Base-by-base conservation (phyloP, 1,139 yeast species). In the Suhomyces wounanorum region DNA sequence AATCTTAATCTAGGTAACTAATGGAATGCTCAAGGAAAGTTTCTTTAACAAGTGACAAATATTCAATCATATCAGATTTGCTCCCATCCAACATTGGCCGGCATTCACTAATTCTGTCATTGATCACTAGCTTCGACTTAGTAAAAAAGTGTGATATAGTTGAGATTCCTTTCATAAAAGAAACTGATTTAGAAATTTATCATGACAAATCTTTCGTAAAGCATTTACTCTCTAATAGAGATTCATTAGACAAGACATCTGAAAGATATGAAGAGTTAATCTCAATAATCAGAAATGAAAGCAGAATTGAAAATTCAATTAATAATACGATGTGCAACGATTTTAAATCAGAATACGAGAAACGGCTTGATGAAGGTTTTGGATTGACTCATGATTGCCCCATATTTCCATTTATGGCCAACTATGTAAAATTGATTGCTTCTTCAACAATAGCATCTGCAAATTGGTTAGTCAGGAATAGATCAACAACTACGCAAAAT, bases 371-470 rank as follows among this genome's bases (percentile, higher is more conserved):
- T 13, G 33, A 26, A 17, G 23, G 18, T 23, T 48, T 53, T 57
- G 85, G 85, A 0, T 68, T 85, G 7, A 63, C 68, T 16, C 79
- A 81, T 56, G 96, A 88, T 62, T 87, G 94, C 62, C 86, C 86
- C 1, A 61, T 79, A 1, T 87, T 88, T 58, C 79, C 83, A 0
- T 73, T 69, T 9, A 63, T 88, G 63, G 69, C 71, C 2, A 70
- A 75, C 53, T 87, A 87, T 56, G 78, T 82, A 8, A 64, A 63
- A 31, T 63, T 72, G 0, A 69, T 79, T 0, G 83, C 87, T 0
- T 89, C 89, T 0, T 80, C 90, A 0, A 79, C 89, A 2, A 57
- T 87, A 11, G 64, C 76, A 14, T 72, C 85, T 25, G 84, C 84
- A 1, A 69, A 67, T 14, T 68, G 62, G 47, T 62, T 74, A 5